Base-by-base conservation (phyloP, 1,139 yeast species). In the Dujonia santamariae region DNA sequence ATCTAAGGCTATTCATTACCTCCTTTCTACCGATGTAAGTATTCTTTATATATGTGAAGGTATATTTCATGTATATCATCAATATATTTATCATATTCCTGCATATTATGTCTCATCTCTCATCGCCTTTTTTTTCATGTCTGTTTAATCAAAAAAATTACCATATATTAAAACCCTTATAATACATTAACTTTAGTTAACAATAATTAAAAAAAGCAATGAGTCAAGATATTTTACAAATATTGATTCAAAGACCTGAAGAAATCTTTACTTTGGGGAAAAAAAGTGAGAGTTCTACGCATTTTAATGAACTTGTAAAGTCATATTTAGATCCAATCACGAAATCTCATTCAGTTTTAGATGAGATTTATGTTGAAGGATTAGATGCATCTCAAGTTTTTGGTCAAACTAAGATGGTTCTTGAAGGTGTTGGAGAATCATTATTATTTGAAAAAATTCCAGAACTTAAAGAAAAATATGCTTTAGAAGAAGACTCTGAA, bases 371-470 rank as follows among this genome's bases (percentile, higher is more conserved):
- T 47, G 72, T 85, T 4, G 95, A 87, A 36, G 97, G 97, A 1
- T 67, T 92, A 38, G 96, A 86, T 54, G 81, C 96, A 12, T 77
- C 84, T 28, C 97, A 92, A 55, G 90, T 92, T 0, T 92, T 90
- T 86, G 95, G 95, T 36, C 97, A 92, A 57, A 81, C 87, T 3
- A 86, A 84, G 57, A 74, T 92, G 65, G 82, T 92, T 19, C 67
- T 87, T 30, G 92, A 84, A 39, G 80, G 80, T 4, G 79, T 80
- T 17, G 76, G 78, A 29, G 85, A 78, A 30, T 67, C 68, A 37
- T 61, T 85, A 35, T 49, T 80, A 46, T 64, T 69, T 44, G 70
- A 64, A 7, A 62, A 63, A 37, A 66, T 79, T 24, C 72, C 75
- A 2, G 60, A 54, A 12, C 50, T 73, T 36, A 66, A 61, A 41